Evolutionary conservation across 768 basidiomycete genomes (phyloP), one percentile per base, ranked within the genome.

Genomic region (Crucibulum laeve): DNA sequence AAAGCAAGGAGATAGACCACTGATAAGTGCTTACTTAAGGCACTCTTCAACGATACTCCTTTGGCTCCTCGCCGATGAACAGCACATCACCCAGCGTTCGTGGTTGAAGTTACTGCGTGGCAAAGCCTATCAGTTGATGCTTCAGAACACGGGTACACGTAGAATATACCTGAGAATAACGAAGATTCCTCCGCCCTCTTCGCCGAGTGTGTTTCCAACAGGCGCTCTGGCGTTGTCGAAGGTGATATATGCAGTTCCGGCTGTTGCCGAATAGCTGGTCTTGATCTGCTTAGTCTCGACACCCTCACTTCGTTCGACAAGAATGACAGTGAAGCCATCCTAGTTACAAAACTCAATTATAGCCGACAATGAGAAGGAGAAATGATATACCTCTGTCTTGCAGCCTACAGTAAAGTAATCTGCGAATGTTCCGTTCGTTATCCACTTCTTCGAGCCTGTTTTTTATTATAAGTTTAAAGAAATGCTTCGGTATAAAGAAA

Each of bases 61-160:
- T 42, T 69, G 67, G 44, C 70, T 67, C 45, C 87, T 73, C n/a
- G 84, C 84, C 24, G 79, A 80, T 18, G 73, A 62, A 48, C 86
- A 85, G 56, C 78, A 83, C 85, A 93, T 93, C 21, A 89, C 87
- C 91, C 89, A 94, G 51, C 87, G 84, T 59, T 93, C 92, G 61
- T 94, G 91, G 60, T 95, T 95, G 69, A 95, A 96, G 67, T 95
- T 97, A 46, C 87, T 70, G 58, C 22, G 3, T 19, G 15, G 15
- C 15, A 26, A 32, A 32, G 30, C 15, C 7, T 32, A 30, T 14
- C 8, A 17, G 24, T 7, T 5, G 15, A 42, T 42, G n/a, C n/a
- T n/a, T n/a, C 32, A n/a, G 15, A 32, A 17, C 10, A 28, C 25
- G 2, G 17, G 1, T 4, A n/a, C 26, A 8, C 23, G 14, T 7